These are phyloP conservation scores for Alternaria alternata DNA, from an alignment of 2,329 filamentous ascomycete species.

Conservation along the genomic window DNA sequence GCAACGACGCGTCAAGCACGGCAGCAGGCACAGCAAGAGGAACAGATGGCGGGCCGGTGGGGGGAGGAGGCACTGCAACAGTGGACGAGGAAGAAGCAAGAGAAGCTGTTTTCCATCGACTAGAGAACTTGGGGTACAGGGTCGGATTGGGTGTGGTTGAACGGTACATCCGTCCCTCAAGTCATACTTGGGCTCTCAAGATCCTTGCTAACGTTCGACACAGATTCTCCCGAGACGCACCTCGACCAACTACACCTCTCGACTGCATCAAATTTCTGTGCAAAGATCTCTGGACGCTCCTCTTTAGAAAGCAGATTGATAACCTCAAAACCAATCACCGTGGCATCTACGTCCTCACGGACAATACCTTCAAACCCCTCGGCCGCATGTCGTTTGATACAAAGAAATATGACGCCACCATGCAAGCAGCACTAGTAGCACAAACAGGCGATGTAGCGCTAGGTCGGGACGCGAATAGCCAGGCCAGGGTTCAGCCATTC, in stretches of 20 bases:
- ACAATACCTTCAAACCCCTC: slow-evolving; percentile 89
- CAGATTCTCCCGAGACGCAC: slow-evolving; percentile 82
- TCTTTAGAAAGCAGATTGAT: slow-evolving; percentile 97
- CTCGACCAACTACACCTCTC: slow-evolving; percentile 88
- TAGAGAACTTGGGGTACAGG: slow-evolving; percentile 87
- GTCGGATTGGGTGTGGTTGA: slow-evolving; percentile 94
- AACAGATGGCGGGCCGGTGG: slow-evolving; percentile 18
- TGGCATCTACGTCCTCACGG: slow-evolving; percentile 94
- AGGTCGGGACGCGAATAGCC: slow-evolving; percentile 61
- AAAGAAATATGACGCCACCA: slow-evolving; percentile 40
- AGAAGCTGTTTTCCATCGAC: slow-evolving; percentile 83
- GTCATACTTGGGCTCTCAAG: background rate
- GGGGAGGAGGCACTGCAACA: slow-evolving; percentile 30
- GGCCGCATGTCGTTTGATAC: slow-evolving; percentile 84
- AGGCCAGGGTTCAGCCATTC: slow-evolving; percentile 63
- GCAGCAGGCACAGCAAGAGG: slow-evolving; percentile 30
- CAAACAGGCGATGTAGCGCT: slow-evolving; percentile 41
- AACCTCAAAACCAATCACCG: slow-evolving; percentile 98
- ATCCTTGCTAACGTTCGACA: background rate
- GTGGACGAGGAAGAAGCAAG: slow-evolving; percentile 81
- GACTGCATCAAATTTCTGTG: slow-evolving; percentile 98
- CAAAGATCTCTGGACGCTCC: slow-evolving; percentile 95
- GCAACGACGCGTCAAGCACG: slow-evolving; percentile 39
- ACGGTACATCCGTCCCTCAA: slow-evolving; percentile 64
- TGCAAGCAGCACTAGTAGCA: slow-evolving; percentile 41